Conservation (phyloP, 2,329 filamentous ascomycete species). For the Aspergillus versicolor region DNA sequence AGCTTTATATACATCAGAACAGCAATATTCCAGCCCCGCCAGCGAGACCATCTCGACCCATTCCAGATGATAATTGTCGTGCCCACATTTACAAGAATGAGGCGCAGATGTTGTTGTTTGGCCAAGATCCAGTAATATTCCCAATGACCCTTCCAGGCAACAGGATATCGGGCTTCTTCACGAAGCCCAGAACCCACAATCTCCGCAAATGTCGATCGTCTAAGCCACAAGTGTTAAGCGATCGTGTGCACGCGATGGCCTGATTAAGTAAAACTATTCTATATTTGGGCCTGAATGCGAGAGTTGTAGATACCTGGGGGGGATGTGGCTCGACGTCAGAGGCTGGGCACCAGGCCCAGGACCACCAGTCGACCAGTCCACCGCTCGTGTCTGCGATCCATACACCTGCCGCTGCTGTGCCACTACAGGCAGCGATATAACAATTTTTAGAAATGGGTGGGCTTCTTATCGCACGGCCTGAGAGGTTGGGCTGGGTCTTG, state of each 20-base stretch:
- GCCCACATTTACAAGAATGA: too few relatives aligned
- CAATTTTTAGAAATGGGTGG: constrained; percentile 3
- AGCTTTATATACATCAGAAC: too few relatives aligned
- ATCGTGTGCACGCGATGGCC: too few relatives aligned
- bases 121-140: too few relatives aligned
- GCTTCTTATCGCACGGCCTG: neutral
- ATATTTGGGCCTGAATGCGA: neutral
- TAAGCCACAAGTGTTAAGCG: neutral
- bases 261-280: too few relatives aligned
- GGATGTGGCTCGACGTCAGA: neutral
- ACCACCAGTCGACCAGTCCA: neutral
- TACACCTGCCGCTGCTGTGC: neutral
- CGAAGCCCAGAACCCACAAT: neutral
- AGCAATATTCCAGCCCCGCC: too few relatives aligned
- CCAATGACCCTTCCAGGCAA: neutral
- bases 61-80: too few relatives aligned
- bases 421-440: constrained; percentile 1
- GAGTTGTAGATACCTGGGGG: too few relatives aligned
- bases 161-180: neutral
- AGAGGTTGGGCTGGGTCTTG: neutral
- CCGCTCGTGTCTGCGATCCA: neutral
- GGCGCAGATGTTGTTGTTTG: too few relatives aligned
- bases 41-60: too few relatives aligned
- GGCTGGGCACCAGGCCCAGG: neutral
- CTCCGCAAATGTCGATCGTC: neutral